Evolutionary conservation across 2,329 filamentous ascomycete species (phyloP).

Genomic region (Penicillium sp.): DNA sequence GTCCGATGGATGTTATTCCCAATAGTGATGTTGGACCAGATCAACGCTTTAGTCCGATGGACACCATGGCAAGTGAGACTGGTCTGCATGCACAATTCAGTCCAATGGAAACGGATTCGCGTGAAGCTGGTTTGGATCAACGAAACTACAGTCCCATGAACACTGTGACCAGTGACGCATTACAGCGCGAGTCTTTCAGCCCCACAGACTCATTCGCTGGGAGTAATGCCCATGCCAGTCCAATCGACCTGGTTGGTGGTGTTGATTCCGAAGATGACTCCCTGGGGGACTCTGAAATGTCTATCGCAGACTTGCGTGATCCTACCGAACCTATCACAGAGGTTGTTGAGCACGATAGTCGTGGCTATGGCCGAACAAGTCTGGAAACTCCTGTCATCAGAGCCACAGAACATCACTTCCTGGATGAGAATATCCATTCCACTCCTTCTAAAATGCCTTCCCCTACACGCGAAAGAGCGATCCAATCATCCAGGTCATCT

Average conservation of each 20-base stretch:
- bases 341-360: conserved; percentile 12
- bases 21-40: conserved; percentile 25
- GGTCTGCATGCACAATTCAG: conserved; percentile 17
- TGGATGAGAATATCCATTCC: conserved; percentile 31
- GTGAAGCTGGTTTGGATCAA: conserved; percentile 4
- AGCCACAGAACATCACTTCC: conserved; percentile 29
- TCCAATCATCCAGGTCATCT: conserved; percentile 35
- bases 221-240: conserved; percentile 23
- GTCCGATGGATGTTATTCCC: conserved; percentile 29
- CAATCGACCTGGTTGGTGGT: conserved; percentile 16
- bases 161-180: conserved; percentile 6
- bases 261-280: conserved; percentile 23
- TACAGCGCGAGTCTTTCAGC: conserved; percentile 14
- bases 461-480: conserved; percentile 26
- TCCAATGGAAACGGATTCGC: conserved; percentile 9
- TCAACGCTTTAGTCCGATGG: conserved; percentile 17
- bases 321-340: conserved; percentile 13
- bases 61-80: conserved; percentile 9
- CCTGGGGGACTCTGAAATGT: conserved; percentile 24
- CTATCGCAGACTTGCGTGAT: conserved; percentile 24
- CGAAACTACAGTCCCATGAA: not conserved
- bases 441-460: conserved; percentile 40
- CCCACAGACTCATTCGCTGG: conserved; percentile 11
- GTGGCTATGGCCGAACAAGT: conserved; percentile 24
- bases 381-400: conserved; percentile 34